Base-by-base conservation (phyloP, 23 red algal genomes). In the Cyanidioschyzon merolae region DNA sequence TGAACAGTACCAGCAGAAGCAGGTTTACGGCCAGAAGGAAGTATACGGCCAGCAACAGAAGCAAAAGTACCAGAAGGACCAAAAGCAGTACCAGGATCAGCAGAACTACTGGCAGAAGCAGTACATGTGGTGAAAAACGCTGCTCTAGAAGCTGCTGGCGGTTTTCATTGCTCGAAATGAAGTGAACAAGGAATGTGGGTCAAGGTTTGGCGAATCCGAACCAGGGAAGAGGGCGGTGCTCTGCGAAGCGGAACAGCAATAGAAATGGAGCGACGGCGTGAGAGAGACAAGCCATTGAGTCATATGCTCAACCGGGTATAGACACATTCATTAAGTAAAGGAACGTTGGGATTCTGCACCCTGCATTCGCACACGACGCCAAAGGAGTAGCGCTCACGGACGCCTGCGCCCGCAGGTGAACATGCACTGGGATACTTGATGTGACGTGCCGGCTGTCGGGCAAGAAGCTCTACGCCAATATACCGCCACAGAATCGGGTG, bases 1-100 rank as follows among this genome's bases (percentile, higher is more conserved):
- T 25, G 63, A 71, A 27, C 63, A 71, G 63, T 35, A 71, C n/a
- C 50, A 57, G 24, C 63, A 71, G 63, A 71, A 71, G 32, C 63
- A 71, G 29, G 32, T 32, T 27, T 35, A 71, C 12, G n/a, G 3
- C 12, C 12, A 71, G 63, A 7, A 71, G 32, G 21, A 35, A 3
- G 12, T 17, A 27, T 12, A 71, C 3, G 29, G 30, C n/a, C 7
- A 71, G 16, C 63, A 71, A 27, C 7, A 71, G 29, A 7, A 71
- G 29, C n/a, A 71, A 27, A 27, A 71, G 12, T 32, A 35, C 29
- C 32, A 35, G 63, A 32, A 35, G 63, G 21, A 54, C 45, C 45
- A 54, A 21, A 25, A 71, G 63, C 12, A 57, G 50, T 57, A 57
- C 15, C 50, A 16, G 24, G n/a, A 71, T 7, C 63, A 71, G 63